Evolutionary conservation across 2,329 filamentous ascomycete genomes (phyloP), one percentile per base, ranked within the genome.

Genomic region (Verticillium nonalfalfae): DNA sequence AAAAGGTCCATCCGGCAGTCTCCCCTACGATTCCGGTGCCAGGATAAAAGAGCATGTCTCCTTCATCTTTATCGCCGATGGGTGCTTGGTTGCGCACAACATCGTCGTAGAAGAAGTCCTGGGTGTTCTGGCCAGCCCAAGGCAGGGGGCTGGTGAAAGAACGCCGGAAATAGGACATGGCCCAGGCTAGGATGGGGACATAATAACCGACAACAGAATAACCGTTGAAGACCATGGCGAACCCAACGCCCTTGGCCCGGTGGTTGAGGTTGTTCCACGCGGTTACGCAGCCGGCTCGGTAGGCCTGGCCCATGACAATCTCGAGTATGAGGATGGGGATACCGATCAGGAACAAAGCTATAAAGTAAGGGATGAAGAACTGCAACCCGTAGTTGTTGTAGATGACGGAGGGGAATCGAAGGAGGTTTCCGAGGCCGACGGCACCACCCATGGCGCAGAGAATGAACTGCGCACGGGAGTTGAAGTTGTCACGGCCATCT

Each of bases 251-350:
- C 66, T 80, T 82, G 7, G 83, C 69, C 4, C 81, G 74, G 33
- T 72, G 68, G 65, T 83, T 78, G 59, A 83, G 73, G 45, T 79
- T 80, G 66, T 80, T 78, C 67, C 74, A 84, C 0, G 81, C 79
- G 36, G 82, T 76, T n/a, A 82, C 77, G 1, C 75, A 76, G 14
- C 81, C 81, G 34, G 79, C 80, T 2, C 82, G 80, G 64, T 84
- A 83, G 0, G 81, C 80, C 63, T 84, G 89, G 59, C 90, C 90
- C 38, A 90, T 90, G 39, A 87, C 88, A 59, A 84, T 81, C 64
- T 85, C 81, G 34, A 85, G 76, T 6, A 81, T 75, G 11, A 85
- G 74, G 0, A 79, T 75, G 0, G 82, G 82, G n/a, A 85, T 83
- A 10, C 81, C 82, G 52, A 85, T 73, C 11, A 81, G 68, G 60